Percentiles rank a stretch among this genome's conserved stretches.
Evolutionary conservation across 2,329 filamentous ascomycete species (phyloP).

Genomic region (Ceratocystis destructans): DNA sequence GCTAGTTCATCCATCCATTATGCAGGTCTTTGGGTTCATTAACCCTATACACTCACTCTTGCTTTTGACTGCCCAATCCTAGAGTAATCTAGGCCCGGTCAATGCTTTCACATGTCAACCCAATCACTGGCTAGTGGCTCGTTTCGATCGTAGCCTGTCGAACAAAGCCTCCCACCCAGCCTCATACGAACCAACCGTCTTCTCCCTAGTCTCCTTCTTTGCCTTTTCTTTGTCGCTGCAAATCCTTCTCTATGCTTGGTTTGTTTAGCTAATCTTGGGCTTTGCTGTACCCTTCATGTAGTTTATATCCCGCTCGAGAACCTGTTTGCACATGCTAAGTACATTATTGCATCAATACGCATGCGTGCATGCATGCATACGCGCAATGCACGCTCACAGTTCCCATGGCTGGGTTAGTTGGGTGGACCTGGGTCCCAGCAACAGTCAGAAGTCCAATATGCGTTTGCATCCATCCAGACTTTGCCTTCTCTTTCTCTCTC

Average conservation of each 20-base stretch:
- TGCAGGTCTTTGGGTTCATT: neutral
- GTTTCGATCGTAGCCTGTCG: no score
- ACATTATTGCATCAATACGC: neutral
- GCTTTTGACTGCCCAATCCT: no score
- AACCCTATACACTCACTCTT: neutral
- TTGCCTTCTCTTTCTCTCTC: no score
- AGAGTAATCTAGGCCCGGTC: no score
- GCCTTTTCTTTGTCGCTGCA: neutral
- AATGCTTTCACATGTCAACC: neutral
- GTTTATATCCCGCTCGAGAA: neutral
- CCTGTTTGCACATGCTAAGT: neutral
- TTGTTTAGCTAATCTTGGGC: neutral
- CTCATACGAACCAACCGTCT: neutral
- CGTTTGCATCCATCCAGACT: no score
- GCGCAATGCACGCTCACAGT: neutral
- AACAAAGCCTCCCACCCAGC: neutral
- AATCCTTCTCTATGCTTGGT: neutral
- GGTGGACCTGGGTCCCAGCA: neutral
- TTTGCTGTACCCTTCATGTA: neutral
- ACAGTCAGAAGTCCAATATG: neutral
- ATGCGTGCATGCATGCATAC: neutral
- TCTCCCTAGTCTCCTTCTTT: neutral
- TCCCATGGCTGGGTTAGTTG: neutral
- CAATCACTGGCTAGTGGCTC: neutral
- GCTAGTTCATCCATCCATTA: neutral